Conservation (phyloP, 2,329 filamentous ascomycete genomes). For the Paecilomyces niveus region DNA sequence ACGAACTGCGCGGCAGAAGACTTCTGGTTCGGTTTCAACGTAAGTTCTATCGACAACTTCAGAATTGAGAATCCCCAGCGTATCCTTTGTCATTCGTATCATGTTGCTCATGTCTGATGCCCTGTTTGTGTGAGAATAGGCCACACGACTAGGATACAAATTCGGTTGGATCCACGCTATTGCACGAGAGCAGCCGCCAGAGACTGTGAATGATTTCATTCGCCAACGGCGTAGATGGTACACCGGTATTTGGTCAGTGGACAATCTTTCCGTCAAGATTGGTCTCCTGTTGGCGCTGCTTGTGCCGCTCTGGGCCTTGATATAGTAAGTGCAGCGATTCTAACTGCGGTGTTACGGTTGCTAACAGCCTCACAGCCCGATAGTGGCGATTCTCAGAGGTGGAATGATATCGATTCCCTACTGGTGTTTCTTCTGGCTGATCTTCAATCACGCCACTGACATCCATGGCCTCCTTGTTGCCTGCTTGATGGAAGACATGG, state of each 20-base stretch:
- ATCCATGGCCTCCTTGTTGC: neutral
- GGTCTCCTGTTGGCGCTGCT: neutral
- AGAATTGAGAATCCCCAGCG: neutral
- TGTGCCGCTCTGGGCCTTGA: neutral
- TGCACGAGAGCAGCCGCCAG: slow-evolving; percentile 5
- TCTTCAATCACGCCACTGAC: neutral
- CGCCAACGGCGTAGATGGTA: slow-evolving; percentile 7
- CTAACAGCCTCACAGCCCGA: neutral
- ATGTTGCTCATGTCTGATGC: neutral
- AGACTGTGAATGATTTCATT: slow-evolving; percentile 3
- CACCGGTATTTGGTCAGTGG: slow-evolving; percentile 3
- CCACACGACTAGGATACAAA: slow-evolving; percentile 5
- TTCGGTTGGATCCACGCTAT: slow-evolving; percentile 8
- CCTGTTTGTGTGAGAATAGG: slow-evolving; percentile 1
- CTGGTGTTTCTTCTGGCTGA: neutral
- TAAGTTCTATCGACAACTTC: neutral
- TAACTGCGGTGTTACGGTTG: neutral
- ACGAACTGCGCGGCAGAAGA: slow-evolving; percentile 7
- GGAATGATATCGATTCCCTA: neutral
- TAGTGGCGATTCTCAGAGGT: neutral
- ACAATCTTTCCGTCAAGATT: neutral
- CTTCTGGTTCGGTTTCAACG: slow-evolving; percentile 7
- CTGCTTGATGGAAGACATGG: neutral
- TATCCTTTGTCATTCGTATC: neutral
- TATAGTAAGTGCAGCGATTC: neutral